Evolutionary conservation across 345 rosid species (phyloP).

Genomic region (Arabidopsis arenosa): DNA sequence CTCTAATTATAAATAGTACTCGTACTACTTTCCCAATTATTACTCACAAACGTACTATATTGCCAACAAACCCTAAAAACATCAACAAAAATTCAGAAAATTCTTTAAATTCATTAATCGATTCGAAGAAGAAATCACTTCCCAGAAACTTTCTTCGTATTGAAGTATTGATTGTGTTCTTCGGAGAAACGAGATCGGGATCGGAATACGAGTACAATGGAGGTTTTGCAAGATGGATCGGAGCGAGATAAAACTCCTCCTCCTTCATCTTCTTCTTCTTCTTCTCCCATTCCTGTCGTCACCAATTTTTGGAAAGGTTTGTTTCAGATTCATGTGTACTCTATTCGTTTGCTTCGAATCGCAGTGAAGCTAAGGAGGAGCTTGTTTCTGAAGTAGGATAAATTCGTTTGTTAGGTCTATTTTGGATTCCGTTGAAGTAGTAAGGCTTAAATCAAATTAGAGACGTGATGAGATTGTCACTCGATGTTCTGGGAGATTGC

Average conservation of each 20-base stretch:
- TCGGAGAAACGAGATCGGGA: constrained; percentile 36
- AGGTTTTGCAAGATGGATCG: constrained; percentile 69
- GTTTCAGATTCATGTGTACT: constrained; percentile 17
- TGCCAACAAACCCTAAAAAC: no score
- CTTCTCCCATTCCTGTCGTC: constrained; percentile 80
- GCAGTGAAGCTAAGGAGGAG: constrained; percentile 5
- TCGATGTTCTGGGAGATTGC: constrained; percentile 16
- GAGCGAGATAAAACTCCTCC: constrained; percentile 70
- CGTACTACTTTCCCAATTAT: no score
- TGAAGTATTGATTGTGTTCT: constrained; percentile 30
- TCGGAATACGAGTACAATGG: constrained; percentile 58
- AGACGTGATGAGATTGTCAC: constrained; percentile 16
- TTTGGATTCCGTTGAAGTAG: constrained; percentile 17
- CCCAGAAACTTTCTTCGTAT: constrained; percentile 27
- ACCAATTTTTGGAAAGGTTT: constrained; percentile 95
- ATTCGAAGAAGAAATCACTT: constrained; percentile 29
- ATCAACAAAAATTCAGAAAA: constrained; percentile 2
- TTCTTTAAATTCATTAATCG: not conserved
- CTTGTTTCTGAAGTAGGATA: constrained; percentile 16
- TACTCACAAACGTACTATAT: no score
- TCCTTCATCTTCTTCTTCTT: constrained; percentile 58
- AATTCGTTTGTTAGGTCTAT: constrained; percentile 19
- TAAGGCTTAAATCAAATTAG: constrained; percentile 25
- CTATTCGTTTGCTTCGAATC: constrained; percentile 19
- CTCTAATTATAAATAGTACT: no score